Conservation (phyloP, 2,329 filamentous ascomycete species). For the Fusarium nematophilum region DNA sequence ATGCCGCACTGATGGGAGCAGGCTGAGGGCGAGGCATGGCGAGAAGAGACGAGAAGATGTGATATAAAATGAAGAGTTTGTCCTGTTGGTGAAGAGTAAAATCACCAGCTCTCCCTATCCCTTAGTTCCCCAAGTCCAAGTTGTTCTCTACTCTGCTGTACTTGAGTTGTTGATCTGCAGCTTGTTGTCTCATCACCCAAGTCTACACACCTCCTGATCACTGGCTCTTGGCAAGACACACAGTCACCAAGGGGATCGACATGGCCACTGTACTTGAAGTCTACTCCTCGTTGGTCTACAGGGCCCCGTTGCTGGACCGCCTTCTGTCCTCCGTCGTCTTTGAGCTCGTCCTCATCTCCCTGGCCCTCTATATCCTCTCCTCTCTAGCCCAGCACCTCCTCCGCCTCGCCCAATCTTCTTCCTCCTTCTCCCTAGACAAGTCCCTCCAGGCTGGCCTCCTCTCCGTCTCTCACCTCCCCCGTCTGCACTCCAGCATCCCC, state of each 20-base stretch:
- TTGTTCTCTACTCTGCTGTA: not conserved
- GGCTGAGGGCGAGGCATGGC: not conserved
- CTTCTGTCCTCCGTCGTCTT: slow-evolving; percentile 11
- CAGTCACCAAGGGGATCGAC: not conserved
- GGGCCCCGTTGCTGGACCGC: not conserved
- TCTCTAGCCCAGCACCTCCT: slow-evolving; percentile 9
- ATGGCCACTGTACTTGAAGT: slow-evolving; percentile 1
- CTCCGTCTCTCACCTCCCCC: slow-evolving; percentile 37
- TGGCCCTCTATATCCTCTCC: slow-evolving; percentile 21
- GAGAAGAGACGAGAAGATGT: not conserved
- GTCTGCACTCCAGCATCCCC: slow-evolving; percentile 36
- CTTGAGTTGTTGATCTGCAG: not conserved
- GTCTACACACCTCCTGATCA: too few species aligned
- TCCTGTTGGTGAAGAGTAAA: not conserved
- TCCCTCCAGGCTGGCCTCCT: slow-evolving; percentile 4
- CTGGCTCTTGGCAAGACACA: not conserved
- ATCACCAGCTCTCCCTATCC: not conserved
- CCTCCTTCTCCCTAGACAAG: slow-evolving; percentile 18
- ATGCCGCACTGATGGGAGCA: too few species aligned
- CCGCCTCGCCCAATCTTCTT: not conserved
- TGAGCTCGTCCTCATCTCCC: slow-evolving; percentile 22
- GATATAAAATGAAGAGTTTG: not conserved
- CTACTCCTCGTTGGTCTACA: not conserved
- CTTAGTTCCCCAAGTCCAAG: not conserved
- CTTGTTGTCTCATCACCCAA: not conserved